These are phyloP conservation scores for Papiliotrema flavescens DNA, from an alignment of 1,284 basidiomycete genomes.

Conservation along the genomic window DNA sequence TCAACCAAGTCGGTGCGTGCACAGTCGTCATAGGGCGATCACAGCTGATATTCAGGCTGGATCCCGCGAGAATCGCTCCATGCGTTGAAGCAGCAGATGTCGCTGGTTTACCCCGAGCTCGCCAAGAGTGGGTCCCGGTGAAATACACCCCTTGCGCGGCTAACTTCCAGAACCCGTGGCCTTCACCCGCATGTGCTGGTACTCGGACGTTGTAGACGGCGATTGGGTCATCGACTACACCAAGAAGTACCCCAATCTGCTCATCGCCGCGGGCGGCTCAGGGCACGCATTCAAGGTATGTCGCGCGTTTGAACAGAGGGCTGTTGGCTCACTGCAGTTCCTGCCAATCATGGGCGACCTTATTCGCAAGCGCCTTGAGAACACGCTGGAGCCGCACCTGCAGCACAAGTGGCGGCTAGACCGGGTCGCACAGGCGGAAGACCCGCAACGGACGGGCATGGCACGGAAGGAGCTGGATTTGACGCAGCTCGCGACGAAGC, in stretches of 20 bases:
- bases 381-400: slow-evolving; percentile 56
- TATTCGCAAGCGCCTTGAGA: slow-evolving; percentile 67
- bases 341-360: slow-evolving; percentile 74
- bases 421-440: slow-evolving; percentile 8
- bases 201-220: slow-evolving; percentile 50
- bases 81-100: slow-evolving; percentile 30
- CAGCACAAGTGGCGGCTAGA: slow-evolving; percentile 57
- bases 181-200: slow-evolving; percentile 23
- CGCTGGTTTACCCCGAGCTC: slow-evolving; percentile 41
- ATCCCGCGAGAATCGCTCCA: slow-evolving; percentile 1
- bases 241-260: slow-evolving; percentile 45
- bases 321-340: slow-evolving; percentile 54
- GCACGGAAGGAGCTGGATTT: slow-evolving; percentile 25
- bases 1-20: not conserved
- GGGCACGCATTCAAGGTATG: slow-evolving; percentile 1
- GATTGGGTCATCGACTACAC: slow-evolving; percentile 54
- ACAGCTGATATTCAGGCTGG: not conserved
- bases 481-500: slow-evolving; percentile 30
- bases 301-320: slow-evolving; percentile 31
- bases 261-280: slow-evolving; percentile 50
- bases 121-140: slow-evolving; percentile 29
- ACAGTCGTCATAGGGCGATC: not conserved
- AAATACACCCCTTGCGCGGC: not conserved
- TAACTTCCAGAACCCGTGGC: slow-evolving; percentile 3
- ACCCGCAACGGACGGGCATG: slow-evolving; percentile 39